These are phyloP conservation scores for Pleurotus citrinopileatus DNA, from an alignment of 768 basidiomycete genomes.

Conservation along the genomic window DNA sequence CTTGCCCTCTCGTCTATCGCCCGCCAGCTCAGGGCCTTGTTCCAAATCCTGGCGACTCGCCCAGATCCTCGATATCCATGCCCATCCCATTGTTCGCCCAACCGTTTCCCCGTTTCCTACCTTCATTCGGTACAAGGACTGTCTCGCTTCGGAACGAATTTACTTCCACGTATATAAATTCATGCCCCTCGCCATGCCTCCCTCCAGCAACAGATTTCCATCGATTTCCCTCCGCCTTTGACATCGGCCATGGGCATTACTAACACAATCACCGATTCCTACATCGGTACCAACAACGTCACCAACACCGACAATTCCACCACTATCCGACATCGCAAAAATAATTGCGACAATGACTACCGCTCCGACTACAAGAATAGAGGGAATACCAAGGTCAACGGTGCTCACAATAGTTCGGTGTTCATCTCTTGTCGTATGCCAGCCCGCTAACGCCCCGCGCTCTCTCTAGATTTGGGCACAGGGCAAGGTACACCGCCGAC, in stretches of 20 bases:
- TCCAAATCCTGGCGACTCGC: background rate
- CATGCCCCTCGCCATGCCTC: background rate
- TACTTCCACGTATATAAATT: slow-evolving; percentile 4
- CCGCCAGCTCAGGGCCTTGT: too few species aligned
- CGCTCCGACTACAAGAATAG: background rate
- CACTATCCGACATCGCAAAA: background rate
- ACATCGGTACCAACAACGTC: background rate
- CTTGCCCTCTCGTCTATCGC: too few species aligned
- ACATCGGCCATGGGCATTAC: background rate
- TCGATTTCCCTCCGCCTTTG: background rate
- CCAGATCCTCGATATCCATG: background rate
- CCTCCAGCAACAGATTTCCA: too few species aligned
- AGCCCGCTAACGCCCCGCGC: background rate
- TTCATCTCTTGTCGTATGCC: background rate
- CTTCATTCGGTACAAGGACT: slow-evolving; percentile 3
- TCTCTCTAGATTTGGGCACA: too few species aligned
- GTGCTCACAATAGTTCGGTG: background rate
- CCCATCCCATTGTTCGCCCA: too few species aligned
- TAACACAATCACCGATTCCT: background rate
- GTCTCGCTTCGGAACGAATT: background rate
- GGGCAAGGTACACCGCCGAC: too few species aligned
- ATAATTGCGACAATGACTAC: background rate
- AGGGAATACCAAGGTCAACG: background rate
- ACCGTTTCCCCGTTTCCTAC: background rate
- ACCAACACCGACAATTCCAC: background rate